phyloP scores from a whole-genome alignment of 306 rosid genomes.

The Lathyrus aphaca region DNA sequence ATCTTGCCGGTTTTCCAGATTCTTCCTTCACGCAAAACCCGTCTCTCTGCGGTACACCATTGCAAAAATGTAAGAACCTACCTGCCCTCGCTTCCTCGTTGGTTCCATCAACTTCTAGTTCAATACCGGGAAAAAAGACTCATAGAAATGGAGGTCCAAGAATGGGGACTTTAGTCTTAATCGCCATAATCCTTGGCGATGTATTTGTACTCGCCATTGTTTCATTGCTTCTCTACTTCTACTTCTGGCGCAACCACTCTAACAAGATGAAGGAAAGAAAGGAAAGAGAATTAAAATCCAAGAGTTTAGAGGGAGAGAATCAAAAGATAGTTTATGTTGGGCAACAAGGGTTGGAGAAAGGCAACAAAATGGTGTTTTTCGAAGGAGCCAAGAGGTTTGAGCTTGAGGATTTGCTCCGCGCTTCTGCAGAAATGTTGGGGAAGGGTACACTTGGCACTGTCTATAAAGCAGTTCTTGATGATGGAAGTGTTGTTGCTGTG shows the following conservation, averaged over 20 bases:
- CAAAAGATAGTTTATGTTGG: conserved; percentile 68
- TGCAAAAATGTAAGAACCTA: conserved; percentile 47
- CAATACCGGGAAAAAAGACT: conserved; percentile 28
- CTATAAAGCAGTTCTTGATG: conserved; percentile 84
- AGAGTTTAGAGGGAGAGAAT: conserved; percentile 59
- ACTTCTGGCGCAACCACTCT: conserved; percentile 56
- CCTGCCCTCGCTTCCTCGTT: conserved; percentile 65
- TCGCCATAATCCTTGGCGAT: conserved; percentile 72
- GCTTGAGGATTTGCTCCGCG: conserved; percentile 75
- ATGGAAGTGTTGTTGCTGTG: conserved; percentile 82
- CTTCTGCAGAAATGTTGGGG: conserved; percentile 94
- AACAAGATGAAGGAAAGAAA: conserved; percentile 42
- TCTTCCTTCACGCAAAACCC: conserved; percentile 60
- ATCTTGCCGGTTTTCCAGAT: conserved; percentile 54
- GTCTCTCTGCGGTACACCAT: conserved; percentile 68
- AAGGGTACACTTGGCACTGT: conserved; percentile 86
- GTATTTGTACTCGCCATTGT: conserved; percentile 55
- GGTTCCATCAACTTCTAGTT: conserved; percentile 37
- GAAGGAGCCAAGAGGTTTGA: conserved; percentile 77
- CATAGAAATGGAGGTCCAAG: conserved; percentile 37
- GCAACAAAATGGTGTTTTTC: conserved; percentile 70
- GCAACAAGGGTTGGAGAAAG: conserved; percentile 51
- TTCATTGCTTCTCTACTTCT: conserved; percentile 71
- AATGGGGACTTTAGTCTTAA: conserved; percentile 53
- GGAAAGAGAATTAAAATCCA: conserved; percentile 31